A percentile compares a stretch with the other conserved stretches of the same genome.
phyloP scores from a whole-genome alignment of 2,329 filamentous ascomycete genomes.

The Talaromyces islandicus region DNA sequence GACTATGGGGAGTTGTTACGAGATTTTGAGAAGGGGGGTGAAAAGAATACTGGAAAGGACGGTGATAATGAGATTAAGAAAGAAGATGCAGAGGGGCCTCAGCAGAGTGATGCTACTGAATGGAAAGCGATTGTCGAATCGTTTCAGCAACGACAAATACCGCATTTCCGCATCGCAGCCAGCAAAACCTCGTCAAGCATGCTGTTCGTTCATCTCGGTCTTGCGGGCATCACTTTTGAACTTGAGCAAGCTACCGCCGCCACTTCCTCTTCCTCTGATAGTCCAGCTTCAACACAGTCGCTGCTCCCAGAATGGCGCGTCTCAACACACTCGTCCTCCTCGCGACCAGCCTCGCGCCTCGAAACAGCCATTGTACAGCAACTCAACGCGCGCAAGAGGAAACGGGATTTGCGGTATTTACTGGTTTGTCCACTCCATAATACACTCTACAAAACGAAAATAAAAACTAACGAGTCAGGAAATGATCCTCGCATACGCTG shows the following conservation, averaged over 20 bases:
- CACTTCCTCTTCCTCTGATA: background rate
- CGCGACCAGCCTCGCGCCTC: constrained; percentile 21
- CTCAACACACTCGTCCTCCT: constrained; percentile 15
- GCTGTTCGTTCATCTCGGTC: constrained; percentile 24
- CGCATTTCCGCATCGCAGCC: constrained; percentile 24
- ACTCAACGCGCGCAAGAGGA: constrained; percentile 28
- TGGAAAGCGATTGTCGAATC: constrained; percentile 29
- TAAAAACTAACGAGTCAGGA: constrained; percentile 22
- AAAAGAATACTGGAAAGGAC: constrained; percentile 16
- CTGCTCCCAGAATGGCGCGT: constrained; percentile 28
- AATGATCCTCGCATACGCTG: constrained; percentile 37
- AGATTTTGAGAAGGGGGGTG: constrained; percentile 23
- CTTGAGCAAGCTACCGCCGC: constrained; percentile 15
- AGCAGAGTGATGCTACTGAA: constrained; percentile 4
- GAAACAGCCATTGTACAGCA: constrained; percentile 28
- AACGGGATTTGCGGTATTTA: constrained; percentile 35
- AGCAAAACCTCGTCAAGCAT: constrained; percentile 17
- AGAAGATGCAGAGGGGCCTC: background rate
- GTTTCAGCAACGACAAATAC: constrained; percentile 21
- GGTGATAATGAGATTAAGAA: background rate
- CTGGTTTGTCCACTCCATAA: constrained; percentile 22
- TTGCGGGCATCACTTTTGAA: constrained; percentile 27
- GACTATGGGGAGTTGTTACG: constrained; percentile 34
- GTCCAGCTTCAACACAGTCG: background rate
- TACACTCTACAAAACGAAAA: background rate